Evolutionary conservation across 805 yeast species (phyloP).

Genomic region (Starmera quercuum): DNA sequence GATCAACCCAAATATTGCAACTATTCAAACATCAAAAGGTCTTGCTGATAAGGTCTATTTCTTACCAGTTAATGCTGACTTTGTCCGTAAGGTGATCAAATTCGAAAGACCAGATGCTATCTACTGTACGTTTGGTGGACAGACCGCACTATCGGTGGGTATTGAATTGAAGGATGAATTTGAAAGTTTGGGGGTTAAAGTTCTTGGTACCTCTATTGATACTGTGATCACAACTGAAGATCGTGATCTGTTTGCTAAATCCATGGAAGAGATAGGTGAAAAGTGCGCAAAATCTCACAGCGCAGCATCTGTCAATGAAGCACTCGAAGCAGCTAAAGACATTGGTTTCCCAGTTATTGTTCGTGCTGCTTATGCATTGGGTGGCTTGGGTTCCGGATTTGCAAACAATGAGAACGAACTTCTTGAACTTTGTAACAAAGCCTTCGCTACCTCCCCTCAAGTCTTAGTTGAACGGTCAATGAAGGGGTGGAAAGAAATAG

Average conservation of each 20-base stretch:
- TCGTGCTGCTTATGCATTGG: constrained; percentile 95
- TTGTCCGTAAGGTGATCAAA: constrained; percentile 89
- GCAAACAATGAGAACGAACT: constrained; percentile 84
- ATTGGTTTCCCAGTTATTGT: constrained; percentile 95
- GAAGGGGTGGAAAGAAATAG: constrained; percentile 99
- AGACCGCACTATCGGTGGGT: constrained; percentile 95
- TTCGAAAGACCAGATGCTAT: constrained; percentile 97
- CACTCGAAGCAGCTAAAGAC: constrained; percentile 72
- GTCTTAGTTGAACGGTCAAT: constrained; percentile 90
- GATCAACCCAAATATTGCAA: constrained; percentile 96
- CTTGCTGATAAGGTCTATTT: constrained; percentile 97
- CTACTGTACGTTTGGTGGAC: constrained; percentile 97
- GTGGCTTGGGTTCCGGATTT: constrained; percentile 97
- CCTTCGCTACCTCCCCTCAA: constrained; percentile 94
- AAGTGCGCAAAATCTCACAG: constrained; percentile 93
- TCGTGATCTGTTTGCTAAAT: constrained; percentile 89
- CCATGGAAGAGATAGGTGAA: constrained; percentile 92
- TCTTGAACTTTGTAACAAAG: constrained; percentile 76
- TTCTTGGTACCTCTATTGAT: constrained; percentile 92
- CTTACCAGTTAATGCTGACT: constrained; percentile 95
- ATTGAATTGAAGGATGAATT: constrained; percentile 93
- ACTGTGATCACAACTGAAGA: constrained; percentile 97
- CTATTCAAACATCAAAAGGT: constrained; percentile 97
- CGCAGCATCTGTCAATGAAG: constrained; percentile 74
- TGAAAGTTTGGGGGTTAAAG: constrained; percentile 85